Conservation (phyloP, 805 yeast genomes). For the Candida tallmaniae region DNA sequence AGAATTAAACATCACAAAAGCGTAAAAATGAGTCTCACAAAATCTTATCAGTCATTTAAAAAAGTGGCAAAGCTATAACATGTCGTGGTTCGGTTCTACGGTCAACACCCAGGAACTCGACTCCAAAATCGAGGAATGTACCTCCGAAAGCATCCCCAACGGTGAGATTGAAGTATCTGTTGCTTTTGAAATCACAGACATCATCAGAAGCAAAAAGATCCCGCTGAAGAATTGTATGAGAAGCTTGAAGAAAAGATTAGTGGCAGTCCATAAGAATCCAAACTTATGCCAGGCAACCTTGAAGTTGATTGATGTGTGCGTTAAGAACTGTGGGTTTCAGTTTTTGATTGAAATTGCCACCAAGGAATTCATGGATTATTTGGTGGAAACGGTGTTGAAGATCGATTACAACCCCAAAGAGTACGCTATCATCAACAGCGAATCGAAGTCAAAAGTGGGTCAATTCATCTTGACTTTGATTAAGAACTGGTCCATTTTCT, state of each 20-base stretch:
- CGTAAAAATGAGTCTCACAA: too few relatives aligned
- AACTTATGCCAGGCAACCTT: slow-evolving; percentile 73
- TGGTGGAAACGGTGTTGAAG: slow-evolving; percentile 46
- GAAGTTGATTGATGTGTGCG: slow-evolving; percentile 77
- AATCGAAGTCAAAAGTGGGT: slow-evolving; percentile 43
- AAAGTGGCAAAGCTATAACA: slow-evolving; percentile 10
- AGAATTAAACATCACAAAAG: too few relatives aligned
- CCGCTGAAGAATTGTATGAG: slow-evolving; percentile 82
- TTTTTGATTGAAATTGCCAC: slow-evolving; percentile 75
- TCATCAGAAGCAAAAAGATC: slow-evolving; percentile 75
- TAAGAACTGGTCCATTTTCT: slow-evolving; percentile 74
- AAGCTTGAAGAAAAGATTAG: slow-evolving; percentile 68
- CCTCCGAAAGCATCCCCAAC: slow-evolving; percentile 85
- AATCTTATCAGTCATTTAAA: background rate
- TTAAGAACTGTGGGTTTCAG: slow-evolving; percentile 89
- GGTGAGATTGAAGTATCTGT: slow-evolving; percentile 75
- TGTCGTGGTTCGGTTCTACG: slow-evolving; percentile 52
- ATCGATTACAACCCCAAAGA: slow-evolving; percentile 32
- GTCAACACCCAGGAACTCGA: slow-evolving; percentile 44
- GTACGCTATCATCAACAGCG: slow-evolving; percentile 17
- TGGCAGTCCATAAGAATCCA: slow-evolving; percentile 61
- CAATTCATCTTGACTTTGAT: slow-evolving; percentile 56
- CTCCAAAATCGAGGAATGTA: slow-evolving; percentile 65
- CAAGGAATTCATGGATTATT: slow-evolving; percentile 80
- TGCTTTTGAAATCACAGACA: slow-evolving; percentile 83